A percentile compares a stretch with the other conserved stretches of the same genome.
Evolutionary conservation across 2,329 filamentous ascomycete genomes (phyloP).

Genomic region (Exophiala bonariae): DNA sequence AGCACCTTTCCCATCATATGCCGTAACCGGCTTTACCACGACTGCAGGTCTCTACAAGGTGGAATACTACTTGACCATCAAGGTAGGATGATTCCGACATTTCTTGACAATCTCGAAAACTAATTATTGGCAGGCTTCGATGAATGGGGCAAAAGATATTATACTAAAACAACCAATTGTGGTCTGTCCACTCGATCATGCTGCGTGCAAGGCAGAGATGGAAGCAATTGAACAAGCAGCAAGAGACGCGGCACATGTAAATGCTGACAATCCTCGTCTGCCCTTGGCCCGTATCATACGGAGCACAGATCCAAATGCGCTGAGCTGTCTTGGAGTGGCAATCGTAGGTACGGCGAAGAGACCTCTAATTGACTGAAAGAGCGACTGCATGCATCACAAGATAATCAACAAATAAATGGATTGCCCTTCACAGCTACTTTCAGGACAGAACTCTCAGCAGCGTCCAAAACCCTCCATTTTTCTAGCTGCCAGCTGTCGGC

Average conservation of each 20-base stretch:
- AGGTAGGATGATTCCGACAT: conserved; percentile 57
- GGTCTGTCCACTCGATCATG: conserved; percentile 91
- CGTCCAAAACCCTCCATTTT: too few relatives aligned
- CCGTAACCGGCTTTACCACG: conserved; percentile 88
- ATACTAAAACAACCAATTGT: conserved; percentile 87
- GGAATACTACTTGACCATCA: conserved; percentile 92
- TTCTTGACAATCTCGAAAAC: conserved; percentile 1
- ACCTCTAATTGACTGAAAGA: conserved; percentile 63
- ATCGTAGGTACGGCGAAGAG: conserved; percentile 64
- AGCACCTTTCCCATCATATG: conserved; percentile 84
- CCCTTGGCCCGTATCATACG: conserved; percentile 80
- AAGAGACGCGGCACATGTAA: conserved; percentile 84
- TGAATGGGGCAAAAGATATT: conserved; percentile 87
- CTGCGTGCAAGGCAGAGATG: conserved; percentile 97
- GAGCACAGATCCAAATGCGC: conserved; percentile 68
- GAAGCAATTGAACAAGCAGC: conserved; percentile 95
- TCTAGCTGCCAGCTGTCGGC: too few relatives aligned
- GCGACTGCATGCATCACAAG: background rate
- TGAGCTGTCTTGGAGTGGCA: conserved; percentile 61
- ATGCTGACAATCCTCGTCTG: conserved; percentile 89
- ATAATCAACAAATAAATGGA: too few relatives aligned
- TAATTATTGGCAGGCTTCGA: conserved; percentile 66
- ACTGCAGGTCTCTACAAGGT: conserved; percentile 95
- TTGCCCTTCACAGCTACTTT: too few relatives aligned
- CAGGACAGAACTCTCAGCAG: too few relatives aligned